phyloP scores from a whole-genome alignment of 495 filamentous ascomycete species.

The Tuber aestivum region DNA sequence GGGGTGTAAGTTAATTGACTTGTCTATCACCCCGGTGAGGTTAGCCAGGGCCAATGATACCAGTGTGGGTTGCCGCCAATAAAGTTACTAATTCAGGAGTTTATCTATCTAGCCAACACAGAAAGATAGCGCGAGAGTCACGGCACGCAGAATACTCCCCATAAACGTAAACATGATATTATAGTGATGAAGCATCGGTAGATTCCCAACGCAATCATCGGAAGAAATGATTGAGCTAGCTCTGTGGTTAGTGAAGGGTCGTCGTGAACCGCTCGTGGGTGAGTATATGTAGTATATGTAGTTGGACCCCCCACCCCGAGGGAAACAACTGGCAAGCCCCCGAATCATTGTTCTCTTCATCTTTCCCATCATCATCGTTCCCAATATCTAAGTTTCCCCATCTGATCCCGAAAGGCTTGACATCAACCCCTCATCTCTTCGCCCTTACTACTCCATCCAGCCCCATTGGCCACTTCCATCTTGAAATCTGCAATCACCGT shows the following conservation, averaged over 20 bases:
- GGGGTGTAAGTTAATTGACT: too few relatives aligned
- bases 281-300: neutral
- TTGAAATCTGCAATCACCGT: neutral
- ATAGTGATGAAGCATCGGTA: neutral
- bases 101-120: neutral
- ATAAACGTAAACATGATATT: neutral
- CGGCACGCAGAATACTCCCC: neutral
- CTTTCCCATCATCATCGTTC: neutral
- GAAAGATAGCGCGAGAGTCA: neutral
- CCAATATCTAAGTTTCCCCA: neutral
- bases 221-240: neutral
- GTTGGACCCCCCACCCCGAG: neutral
- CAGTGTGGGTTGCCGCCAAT: neutral
- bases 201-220: neutral
- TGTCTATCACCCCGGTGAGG: too few relatives aligned
- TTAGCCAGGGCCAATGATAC: neutral
- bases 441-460: neutral
- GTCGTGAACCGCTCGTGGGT: neutral
- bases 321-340: neutral
- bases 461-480: neutral
- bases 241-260: neutral
- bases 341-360: neutral
- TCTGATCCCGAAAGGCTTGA: neutral
- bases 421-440: neutral
- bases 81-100: neutral